These are phyloP conservation scores for Trichoderma sp. DNA, from an alignment of 2,329 filamentous ascomycete species.

Conservation along the genomic window DNA sequence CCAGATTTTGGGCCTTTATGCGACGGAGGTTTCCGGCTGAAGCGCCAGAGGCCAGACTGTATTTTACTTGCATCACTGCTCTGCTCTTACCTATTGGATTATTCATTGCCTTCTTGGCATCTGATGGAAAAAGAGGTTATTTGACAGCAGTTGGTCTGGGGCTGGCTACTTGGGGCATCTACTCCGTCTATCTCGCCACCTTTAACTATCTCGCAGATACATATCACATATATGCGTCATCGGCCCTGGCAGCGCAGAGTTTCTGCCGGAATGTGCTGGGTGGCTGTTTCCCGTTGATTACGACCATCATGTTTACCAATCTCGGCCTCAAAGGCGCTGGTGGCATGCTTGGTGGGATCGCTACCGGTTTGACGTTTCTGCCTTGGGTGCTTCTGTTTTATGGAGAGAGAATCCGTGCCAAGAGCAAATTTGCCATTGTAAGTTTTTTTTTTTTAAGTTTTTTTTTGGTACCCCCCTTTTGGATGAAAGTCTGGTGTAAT, in stretches of 20 bases:
- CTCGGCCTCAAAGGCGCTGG: constrained; percentile 72
- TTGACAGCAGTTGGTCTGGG: constrained; percentile 59
- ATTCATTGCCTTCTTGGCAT: constrained; percentile 50
- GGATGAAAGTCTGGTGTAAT: neutral
- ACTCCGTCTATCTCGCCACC: constrained; percentile 80
- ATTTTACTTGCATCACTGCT: constrained; percentile 78
- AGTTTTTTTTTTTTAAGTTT: constrained; percentile 42
- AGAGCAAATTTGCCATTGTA: constrained; percentile 74
- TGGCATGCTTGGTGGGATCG: constrained; percentile 74
- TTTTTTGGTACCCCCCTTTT: neutral
- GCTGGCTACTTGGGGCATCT: constrained; percentile 82
- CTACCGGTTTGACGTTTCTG: constrained; percentile 69
- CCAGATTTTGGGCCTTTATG: constrained; percentile 49
- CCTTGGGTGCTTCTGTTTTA: constrained; percentile 84
- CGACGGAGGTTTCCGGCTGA: constrained; percentile 50
- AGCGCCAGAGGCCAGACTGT: constrained; percentile 75
- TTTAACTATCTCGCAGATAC: constrained; percentile 93
- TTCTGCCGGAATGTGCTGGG: constrained; percentile 84
- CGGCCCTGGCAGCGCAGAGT: constrained; percentile 81
- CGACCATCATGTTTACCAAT: constrained; percentile 69
- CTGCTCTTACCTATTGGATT: constrained; percentile 76
- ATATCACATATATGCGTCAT: constrained; percentile 82
- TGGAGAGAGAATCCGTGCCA: constrained; percentile 71
- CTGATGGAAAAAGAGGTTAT: constrained; percentile 33
- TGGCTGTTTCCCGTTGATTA: constrained; percentile 78